A percentile compares a stretch with the other conserved stretches of the same genome.
Evolutionary conservation across 2,329 filamentous ascomycete species (phyloP).

Genomic region (Verticillium nonalfalfae): DNA sequence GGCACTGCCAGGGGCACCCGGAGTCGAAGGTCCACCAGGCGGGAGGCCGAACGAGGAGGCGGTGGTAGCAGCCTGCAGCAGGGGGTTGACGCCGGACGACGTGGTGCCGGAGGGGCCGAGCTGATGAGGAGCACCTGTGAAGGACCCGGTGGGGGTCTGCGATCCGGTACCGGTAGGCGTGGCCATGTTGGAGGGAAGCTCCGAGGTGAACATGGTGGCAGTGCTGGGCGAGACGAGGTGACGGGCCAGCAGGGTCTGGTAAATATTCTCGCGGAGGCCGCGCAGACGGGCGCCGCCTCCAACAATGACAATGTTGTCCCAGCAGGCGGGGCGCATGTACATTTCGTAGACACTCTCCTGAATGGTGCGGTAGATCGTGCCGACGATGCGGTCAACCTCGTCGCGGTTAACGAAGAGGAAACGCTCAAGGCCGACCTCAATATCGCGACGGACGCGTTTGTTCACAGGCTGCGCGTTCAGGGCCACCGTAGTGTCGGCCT

Average conservation of each 20-base stretch:
- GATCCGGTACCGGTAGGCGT: conserved; percentile 86
- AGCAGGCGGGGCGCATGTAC: conserved; percentile 77
- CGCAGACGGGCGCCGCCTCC: conserved; percentile 71
- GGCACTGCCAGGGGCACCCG: conserved; percentile 29
- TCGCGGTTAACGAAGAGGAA: conserved; percentile 63
- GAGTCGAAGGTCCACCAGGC: conserved; percentile 29
- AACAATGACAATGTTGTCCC: conserved; percentile 88
- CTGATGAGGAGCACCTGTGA: conserved; percentile 48
- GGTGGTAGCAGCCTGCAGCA: conserved; percentile 85
- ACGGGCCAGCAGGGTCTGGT: conserved; percentile 71
- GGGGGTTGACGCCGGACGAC: conserved; percentile 70
- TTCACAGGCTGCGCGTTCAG: conserved; percentile 37
- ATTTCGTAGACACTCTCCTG: conserved; percentile 71
- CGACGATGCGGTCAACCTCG: conserved; percentile 77
- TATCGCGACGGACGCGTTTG: conserved; percentile 56
- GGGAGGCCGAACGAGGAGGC: conserved; percentile 49
- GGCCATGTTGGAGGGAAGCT: conserved; percentile 88
- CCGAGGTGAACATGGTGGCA: conserved; percentile 94
- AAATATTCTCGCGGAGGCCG: conserved; percentile 84
- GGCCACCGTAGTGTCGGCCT: conserved; percentile 15
- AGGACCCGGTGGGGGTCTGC: conserved; percentile 73
- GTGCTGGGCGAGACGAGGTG: conserved; percentile 89
- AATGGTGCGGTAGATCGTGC: conserved; percentile 76
- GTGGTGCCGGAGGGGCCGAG: conserved; percentile 31
- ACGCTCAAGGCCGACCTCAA: conserved; percentile 72